Percentiles rank a stretch among this genome's conserved stretches.
Conservation (phyloP, 345 rosid species). For the Gossypium bickii region DNA sequence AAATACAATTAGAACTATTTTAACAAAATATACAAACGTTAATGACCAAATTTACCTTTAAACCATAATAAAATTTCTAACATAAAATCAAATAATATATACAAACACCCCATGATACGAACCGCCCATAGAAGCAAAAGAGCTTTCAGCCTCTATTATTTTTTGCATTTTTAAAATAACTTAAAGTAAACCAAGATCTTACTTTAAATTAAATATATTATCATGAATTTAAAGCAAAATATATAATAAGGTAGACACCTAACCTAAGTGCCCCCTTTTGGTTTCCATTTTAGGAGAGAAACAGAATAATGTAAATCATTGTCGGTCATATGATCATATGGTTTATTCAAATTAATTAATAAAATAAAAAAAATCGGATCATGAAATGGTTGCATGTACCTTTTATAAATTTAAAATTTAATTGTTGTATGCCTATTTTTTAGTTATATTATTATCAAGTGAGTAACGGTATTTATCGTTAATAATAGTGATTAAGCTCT, state of each 20-base stretch:
- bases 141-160: background rate
- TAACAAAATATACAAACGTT: too few relatives aligned
- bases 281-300: background rate
- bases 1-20: too few relatives aligned
- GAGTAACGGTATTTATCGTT: too few relatives aligned
- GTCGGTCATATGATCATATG: constrained; percentile 1
- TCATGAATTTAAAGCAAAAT: background rate
- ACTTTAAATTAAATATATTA: background rate
- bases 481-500: too few relatives aligned
- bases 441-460: too few relatives aligned
- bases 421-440: fast-evolving
- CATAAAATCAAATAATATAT: too few relatives aligned
- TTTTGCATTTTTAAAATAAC: background rate
- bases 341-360: too few relatives aligned
- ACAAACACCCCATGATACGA: constrained; percentile 2
- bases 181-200: constrained; percentile 9
- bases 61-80: too few relatives aligned
- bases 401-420: too few relatives aligned
- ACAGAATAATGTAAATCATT: background rate
- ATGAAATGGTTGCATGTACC: fast-evolving
- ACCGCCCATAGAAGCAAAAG: background rate
- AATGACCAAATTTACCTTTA: too few relatives aligned
- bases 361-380: too few relatives aligned
- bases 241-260: background rate
- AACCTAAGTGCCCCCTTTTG: background rate